Base-by-base conservation (phyloP, 306 rosid genomes). In the Malus orientalis region DNA sequence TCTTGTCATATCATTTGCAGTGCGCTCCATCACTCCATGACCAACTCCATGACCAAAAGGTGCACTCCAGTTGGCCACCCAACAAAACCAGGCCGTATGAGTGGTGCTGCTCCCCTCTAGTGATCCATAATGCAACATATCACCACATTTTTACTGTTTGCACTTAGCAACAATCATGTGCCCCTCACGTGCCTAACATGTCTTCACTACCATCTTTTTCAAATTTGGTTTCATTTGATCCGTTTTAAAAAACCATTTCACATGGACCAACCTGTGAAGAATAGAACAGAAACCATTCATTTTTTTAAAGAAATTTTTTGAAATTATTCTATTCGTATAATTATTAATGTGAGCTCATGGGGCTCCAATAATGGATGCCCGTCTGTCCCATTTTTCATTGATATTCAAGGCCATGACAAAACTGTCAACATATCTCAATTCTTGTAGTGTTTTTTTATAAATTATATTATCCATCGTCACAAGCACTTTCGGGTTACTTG, bases 221-320 rank as follows among this genome's bases (percentile, higher is more conserved):
- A 74, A 79, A 76, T 77, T 69, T 80, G 79, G 10, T 67, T 23
- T 15, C 16, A 78, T 67, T 82, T 76, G 79, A 68, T 79, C 78
- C 77, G 67, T 75, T 90, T 57, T 57, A 87, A 82, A 80, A 81
- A 81, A 84, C 81, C 82, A 78, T 89, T 83, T 63, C 97, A 91
- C 97, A 85, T 93, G 98, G 97, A 85, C 88, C 98, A 83, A 87
- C 87, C 84, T 82, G 91, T 84, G 91, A 67, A 76, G 67, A 79
- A 77, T 69, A 71, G 69, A 68, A 53, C 16, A 5, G 2, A 53
- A 42, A n/a, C 78, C 78, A 74, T 74, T 75, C 70, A 72, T 62
- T 79, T 64, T 38, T 72, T 40, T 2, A 25, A 25, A 25, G 25
- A 25, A 8, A 2, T 40, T 8, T 49, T 44, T 11, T 5, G 14